Evolutionary conservation across 75 land plant species (phyloP).

Genomic region (Azolla pinnata): DNA sequence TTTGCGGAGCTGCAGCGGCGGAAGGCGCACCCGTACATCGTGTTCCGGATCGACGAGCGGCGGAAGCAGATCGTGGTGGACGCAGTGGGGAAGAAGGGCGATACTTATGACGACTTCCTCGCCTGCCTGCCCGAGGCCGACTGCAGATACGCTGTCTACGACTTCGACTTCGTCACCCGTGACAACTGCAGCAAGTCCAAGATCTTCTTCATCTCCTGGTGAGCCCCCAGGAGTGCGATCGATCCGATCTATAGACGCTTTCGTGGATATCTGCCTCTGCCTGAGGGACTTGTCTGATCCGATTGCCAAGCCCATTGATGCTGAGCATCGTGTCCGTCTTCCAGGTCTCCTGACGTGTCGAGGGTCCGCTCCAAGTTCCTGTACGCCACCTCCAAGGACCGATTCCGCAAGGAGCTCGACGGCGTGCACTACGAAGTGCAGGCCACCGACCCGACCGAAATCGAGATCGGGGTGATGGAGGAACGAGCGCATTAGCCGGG

Average conservation of each 20-base stretch:
- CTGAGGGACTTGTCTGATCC: too few relatives aligned
- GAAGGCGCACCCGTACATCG: conserved; percentile 40
- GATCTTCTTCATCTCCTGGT: conserved; percentile 53
- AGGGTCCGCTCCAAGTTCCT: conserved; percentile 43
- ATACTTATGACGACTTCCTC: conserved; percentile 41
- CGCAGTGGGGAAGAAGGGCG: conserved; percentile 26
- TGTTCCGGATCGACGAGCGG: conserved; percentile 42
- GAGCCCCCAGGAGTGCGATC: background rate
- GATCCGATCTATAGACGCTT: too few relatives aligned
- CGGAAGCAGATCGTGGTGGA: conserved; percentile 40
- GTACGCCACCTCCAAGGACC: conserved; percentile 62
- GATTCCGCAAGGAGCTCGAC: conserved; percentile 51
- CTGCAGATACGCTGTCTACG: conserved; percentile 49
- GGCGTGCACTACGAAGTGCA: conserved; percentile 55
- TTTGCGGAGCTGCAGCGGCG: conserved; percentile 45
- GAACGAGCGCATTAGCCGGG: conserved; percentile 27
- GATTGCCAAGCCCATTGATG: too few relatives aligned
- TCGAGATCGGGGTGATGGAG: conserved; percentile 38
- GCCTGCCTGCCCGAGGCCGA: conserved; percentile 33
- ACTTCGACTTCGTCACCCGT: conserved; percentile 44
- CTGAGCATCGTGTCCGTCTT: background rate
- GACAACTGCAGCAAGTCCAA: conserved; percentile 56
- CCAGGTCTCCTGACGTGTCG: conserved; percentile 41
- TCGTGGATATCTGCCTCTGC: too few relatives aligned
- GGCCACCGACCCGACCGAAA: conserved; percentile 55